Percentiles rank a stretch among this genome's conserved stretches.
Conservation (phyloP, 441 rosid species). For the Erysimum cheiri region DNA sequence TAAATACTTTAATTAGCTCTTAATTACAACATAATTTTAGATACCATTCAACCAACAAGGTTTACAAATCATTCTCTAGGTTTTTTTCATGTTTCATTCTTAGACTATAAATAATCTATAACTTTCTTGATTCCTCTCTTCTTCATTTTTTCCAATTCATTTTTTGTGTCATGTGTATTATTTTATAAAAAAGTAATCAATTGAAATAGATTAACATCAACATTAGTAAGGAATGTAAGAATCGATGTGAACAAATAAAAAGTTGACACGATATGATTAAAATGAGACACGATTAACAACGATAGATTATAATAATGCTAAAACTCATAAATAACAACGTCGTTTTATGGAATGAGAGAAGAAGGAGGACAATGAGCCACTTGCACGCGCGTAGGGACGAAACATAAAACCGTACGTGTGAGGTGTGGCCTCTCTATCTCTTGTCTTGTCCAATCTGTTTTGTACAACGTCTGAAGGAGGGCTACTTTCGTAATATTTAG, state of each 20-base stretch:
- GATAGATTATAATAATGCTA: conserved; percentile 27
- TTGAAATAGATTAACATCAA: conserved; percentile 10
- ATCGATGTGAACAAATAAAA: conserved; percentile 27
- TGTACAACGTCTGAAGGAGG: not conserved
- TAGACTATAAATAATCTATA: not conserved
- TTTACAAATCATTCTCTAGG: not conserved
- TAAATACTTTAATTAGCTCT: not conserved
- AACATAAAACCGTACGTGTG: conserved; percentile 42
- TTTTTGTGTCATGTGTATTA: not conserved
- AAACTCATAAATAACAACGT: conserved; percentile 31
- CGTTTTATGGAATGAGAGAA: conserved; percentile 28
- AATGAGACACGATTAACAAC: conserved; percentile 28
- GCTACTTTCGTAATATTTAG: conserved; percentile 19
- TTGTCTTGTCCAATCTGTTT: conserved; percentile 41
- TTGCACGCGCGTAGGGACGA: conserved; percentile 42
- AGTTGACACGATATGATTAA: conserved; percentile 21
- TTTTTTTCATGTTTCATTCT: not conserved
- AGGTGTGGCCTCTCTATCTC: conserved; percentile 39
- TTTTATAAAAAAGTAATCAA: conserved; percentile 2
- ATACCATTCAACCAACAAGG: not conserved
- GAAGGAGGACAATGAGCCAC: conserved; percentile 39
- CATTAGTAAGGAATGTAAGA: conserved; percentile 31
- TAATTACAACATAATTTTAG: not conserved
- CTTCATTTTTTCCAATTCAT: not conserved
- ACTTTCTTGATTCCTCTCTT: not conserved